Conservation (phyloP, 1,139 yeast species). For the Lizanozyma gosingica region DNA sequence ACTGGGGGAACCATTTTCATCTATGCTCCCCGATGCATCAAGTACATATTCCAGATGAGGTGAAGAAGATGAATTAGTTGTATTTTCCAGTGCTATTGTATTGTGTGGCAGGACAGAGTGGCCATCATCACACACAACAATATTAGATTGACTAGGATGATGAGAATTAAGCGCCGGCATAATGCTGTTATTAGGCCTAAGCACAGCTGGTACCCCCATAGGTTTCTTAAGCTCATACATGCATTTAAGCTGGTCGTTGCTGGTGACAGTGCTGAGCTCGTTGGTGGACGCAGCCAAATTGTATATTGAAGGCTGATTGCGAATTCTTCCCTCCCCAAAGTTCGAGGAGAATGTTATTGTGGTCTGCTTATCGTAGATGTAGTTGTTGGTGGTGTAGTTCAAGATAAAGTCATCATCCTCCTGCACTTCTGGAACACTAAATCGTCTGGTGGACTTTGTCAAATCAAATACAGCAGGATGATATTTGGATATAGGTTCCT, state of each 20-base stretch:
- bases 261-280: slow-evolving; percentile 6
- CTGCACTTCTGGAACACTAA: background rate
- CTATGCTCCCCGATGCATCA: background rate
- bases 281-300: slow-evolving; percentile 6
- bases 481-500: background rate
- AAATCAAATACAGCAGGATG: slow-evolving; percentile 1
- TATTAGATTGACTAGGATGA: background rate
- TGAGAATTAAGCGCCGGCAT: background rate
- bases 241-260: slow-evolving; percentile 14
- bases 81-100: background rate
- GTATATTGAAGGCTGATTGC: slow-evolving; percentile 7
- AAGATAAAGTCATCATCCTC: background rate
- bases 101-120: background rate
- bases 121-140: background rate
- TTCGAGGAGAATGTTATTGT: background rate
- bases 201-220: slow-evolving; percentile 33
- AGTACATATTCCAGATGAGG: background rate
- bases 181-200: slow-evolving; percentile 15
- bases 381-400: slow-evolving; percentile 13
- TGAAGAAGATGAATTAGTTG: background rate
- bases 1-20: background rate
- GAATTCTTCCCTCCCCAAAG: slow-evolving; percentile 11
- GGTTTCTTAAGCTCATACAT: slow-evolving; percentile 30
- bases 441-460: slow-evolving; percentile 1
- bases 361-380: background rate